Evolutionary conservation across 2,329 filamentous ascomycete genomes (phyloP), one percentile per base, ranked within the genome.

Genomic region (Chaetoscypha palmicola): DNA sequence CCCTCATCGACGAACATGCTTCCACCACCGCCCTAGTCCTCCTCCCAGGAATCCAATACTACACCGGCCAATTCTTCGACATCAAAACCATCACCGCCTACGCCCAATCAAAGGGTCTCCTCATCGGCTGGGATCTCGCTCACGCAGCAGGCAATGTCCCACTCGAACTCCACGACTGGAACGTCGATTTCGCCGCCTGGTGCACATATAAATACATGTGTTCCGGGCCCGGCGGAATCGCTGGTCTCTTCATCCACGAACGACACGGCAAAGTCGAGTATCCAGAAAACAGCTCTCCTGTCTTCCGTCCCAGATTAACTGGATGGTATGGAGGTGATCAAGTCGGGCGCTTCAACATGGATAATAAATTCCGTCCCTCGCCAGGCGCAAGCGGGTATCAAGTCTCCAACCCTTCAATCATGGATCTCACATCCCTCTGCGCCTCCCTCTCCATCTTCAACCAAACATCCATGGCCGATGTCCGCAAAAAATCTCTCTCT

Each of bases 181-280:
- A 85, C 53, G 87, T 94, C 24, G 89, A 95, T 63, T 94, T 94
- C 58, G 89, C 90, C 12, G 86, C 77, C 42, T 95, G 89, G 89
- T 95, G 89, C 65, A 90, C 83, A 14, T 95, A 95, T 73, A 95
- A 95, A 68, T 95, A 95, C 67, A 76, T 94, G 62, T 94, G 94
- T 61, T 80, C 81, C 20, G 89, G 89, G 0, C 87, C 89, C 0
- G 89, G 89, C 3, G 74, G 81, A 12, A 94, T 94, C 51, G 87
- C 78, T 1, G 88, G 83, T 0, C 69, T 83, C 1, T 95, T 89
- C 53, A 83, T 95, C 7, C 87, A 95, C 62, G 78, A 86, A 59
- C 72, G 69, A 30, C 83, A 94, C 60, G 79, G 83, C 31, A 62
- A 63, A 19, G 79, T 86, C 9, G 64, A 66, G 30, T 60, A 68